Base-by-base conservation (phyloP, 495 filamentous ascomycete genomes). In the Hypoxylon crocopeplum region DNA sequence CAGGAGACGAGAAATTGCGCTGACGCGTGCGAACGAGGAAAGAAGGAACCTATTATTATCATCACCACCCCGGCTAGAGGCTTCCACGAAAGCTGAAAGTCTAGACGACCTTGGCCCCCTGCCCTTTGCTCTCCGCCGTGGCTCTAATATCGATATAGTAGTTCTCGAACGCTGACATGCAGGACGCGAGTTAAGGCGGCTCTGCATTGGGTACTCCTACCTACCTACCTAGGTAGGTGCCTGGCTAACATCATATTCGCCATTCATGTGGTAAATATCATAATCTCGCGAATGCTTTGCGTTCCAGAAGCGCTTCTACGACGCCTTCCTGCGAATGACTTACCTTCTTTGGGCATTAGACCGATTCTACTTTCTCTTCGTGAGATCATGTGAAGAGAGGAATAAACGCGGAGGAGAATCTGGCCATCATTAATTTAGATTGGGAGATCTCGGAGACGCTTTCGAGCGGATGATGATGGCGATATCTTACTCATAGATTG, bases 21-120 rank as follows among this genome's bases (percentile, higher is more conserved):
- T 62, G 38, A 62, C 50, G 58, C 50, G 50, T 50, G 45, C 33
- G 25, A 17, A n/a, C n/a, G n/a, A n/a, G n/a, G n/a, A n/a, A n/a
- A n/a, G n/a, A n/a, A n/a, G n/a, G n/a, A 5, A 7, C 40, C 40
- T 41, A 16, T 41, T 48, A 1, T 27, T 29, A 2, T 3, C 32
- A 17, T 7, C 20, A 44, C n/a, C 25, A 11, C 12, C n/a, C n/a
- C n/a, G n/a, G n/a, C n/a, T n/a, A 44, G 40, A 3, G 7, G 32
- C 3, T 3, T n/a, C 6, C 32, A 5, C 13, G 7, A 34, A 7
- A 12, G 13, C 3, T 34, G 7, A 3, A 22, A 39, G 30, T 55
- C 51, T 55, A 55, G 51, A 46, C 17, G 52, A 13, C 44, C 33
- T 5, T 38, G 21, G 7, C 27, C 15, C 29, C 17, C 3, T 10